phyloP scores from a whole-genome alignment of 306 rosid genomes.

The Vigna reflexopilosa region DNA sequence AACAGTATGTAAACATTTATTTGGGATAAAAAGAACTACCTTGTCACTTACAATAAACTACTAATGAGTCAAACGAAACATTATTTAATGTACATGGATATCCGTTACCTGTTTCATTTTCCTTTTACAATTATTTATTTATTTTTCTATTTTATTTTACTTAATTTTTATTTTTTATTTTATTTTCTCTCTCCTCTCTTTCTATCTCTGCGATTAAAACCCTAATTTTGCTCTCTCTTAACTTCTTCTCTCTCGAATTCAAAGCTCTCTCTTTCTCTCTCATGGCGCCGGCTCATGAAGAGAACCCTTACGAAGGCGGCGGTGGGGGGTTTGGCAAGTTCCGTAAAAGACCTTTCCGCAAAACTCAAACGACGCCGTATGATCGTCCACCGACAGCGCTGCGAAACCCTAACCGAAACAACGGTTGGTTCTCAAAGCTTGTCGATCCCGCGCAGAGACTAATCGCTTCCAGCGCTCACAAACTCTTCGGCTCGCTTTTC shows the following conservation, averaged over 20 bases:
- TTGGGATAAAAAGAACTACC: no score
- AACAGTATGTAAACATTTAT: no score
- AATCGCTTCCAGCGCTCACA: conserved; percentile 70
- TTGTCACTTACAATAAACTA: no score
- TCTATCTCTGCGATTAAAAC: conserved; percentile 50
- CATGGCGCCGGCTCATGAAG: conserved; percentile 82
- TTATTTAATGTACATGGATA: background rate
- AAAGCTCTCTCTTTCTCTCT: conserved; percentile 46
- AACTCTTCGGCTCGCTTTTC: conserved; percentile 74
- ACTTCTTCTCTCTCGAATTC: conserved; percentile 31
- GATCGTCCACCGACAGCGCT: conserved; percentile 76
- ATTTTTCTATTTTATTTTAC: background rate
- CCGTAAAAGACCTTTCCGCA: conserved; percentile 66
- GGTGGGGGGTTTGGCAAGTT: conserved; percentile 71
- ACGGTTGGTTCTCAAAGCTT: conserved; percentile 84
- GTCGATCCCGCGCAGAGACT: conserved; percentile 96
- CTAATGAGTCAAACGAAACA: no score
- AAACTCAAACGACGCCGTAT: conserved; percentile 73
- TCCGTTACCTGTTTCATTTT: conserved; percentile 4
- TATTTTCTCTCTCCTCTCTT: background rate
- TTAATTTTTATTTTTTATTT: background rate
- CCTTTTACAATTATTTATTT: background rate
- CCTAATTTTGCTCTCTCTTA: conserved; percentile 52
- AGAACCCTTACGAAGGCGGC: conserved; percentile 61
- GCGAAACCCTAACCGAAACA: conserved; percentile 58